Base-by-base conservation (phyloP, 257 asterid genomes). In the Nyctanthes arbortristis region DNA sequence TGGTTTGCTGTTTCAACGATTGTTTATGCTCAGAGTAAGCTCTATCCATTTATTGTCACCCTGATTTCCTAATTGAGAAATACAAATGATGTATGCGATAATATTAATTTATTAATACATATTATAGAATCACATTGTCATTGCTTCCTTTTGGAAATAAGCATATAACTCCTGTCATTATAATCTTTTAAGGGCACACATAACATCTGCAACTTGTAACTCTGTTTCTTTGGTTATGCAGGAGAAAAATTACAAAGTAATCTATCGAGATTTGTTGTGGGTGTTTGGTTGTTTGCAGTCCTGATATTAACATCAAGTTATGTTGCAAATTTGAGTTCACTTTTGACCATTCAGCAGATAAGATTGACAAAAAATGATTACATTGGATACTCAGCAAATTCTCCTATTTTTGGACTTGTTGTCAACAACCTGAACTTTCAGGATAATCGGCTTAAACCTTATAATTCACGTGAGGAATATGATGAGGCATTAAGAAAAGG, bases 241-340 rank as follows among this genome's bases (percentile, higher is more conserved):
- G 90, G 84, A 73, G 82, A 77, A 73, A 75, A 24, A 61, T 59
- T 84, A 64, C 55, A 7, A 32, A 82, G 82, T 66, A 81, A 79
- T 49, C 35, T 75, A 40, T 79, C 89, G 22, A 77, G 71, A 63
- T 75, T 81, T 56, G 89, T 79, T 2, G 84, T 81, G 68, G 65
- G 76, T 5, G 35, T 75, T 10, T 84, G 89, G 89, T 58, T 84
- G 32, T 79, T 84, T 7, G 83, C 75, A 2, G 85, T 84, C 52
- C 78, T 81, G 22, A 79, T 84, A 72, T 47, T 85, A 63, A 74
- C 90, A 5, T 75, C 90, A 20, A 78, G 84, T 34, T 85, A 80
- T 62, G 73, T 74, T 34, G 88, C 90, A 12, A 75, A 78, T 43
- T 59, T 82, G 76, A 82, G 86, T 65, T 82, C 88, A 2, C 77